phyloP scores from a whole-genome alignment of 129 eudicot genomes.

The Dittrichia graveolens region DNA sequence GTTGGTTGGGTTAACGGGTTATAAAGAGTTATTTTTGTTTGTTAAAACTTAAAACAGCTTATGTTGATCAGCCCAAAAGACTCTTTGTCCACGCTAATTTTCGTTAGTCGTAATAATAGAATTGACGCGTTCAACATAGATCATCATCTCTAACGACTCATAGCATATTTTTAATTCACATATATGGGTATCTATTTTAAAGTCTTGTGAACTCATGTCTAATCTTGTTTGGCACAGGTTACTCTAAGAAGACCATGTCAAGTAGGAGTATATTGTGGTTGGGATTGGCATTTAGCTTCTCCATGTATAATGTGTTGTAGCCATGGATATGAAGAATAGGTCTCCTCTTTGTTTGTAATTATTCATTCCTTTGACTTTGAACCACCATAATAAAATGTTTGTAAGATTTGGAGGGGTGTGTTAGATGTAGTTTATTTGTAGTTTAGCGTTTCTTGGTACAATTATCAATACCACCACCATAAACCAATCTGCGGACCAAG shows the following conservation, averaged over 20 bases:
- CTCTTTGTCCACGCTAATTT: too few species aligned
- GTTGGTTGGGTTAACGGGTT: background rate
- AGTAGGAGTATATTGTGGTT: conserved; percentile 23
- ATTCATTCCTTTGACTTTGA: background rate
- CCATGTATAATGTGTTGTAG: conserved; percentile 16
- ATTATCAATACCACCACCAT: too few species aligned
- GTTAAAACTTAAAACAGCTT: background rate
- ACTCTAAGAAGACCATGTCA: conserved; percentile 21
- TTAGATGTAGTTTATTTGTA: too few species aligned
- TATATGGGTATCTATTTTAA: background rate
- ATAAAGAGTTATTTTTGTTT: background rate
- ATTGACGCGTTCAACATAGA: too few species aligned
- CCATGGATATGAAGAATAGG: background rate
- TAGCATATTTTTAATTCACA: background rate
- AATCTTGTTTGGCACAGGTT: conserved; percentile 39
- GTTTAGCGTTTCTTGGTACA: too few species aligned
- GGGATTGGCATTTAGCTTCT: conserved; percentile 36
- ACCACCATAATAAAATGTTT: background rate
- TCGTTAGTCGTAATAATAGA: too few species aligned
- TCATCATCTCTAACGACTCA: background rate
- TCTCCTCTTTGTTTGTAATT: background rate
- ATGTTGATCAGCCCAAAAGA: background rate
- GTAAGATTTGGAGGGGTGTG: background rate
- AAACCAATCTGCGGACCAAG: too few species aligned
- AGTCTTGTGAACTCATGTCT: background rate